Percentiles rank a stretch among this genome's conserved stretches.
Conservation (phyloP, 345 rosid genomes). For the Balakata baccata region DNA sequence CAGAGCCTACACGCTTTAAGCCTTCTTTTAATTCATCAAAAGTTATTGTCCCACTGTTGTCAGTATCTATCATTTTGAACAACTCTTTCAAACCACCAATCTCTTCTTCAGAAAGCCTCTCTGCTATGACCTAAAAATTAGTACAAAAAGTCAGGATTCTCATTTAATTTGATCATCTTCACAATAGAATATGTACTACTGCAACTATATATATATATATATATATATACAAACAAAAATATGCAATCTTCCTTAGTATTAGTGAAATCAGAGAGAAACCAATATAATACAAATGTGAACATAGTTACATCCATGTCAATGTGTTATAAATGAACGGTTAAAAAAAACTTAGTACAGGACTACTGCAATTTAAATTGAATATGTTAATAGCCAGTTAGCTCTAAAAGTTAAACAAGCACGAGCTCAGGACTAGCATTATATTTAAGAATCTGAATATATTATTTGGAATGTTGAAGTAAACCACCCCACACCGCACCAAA, state of each 20-base stretch:
- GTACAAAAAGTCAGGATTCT: background rate
- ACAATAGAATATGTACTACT: background rate
- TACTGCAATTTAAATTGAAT: background rate
- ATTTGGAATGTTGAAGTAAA: background rate
- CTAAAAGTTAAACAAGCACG: background rate
- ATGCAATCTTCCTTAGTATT: background rate
- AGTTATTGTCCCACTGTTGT: slow-evolving; percentile 68
- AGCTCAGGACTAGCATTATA: background rate
- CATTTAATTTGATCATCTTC: background rate
- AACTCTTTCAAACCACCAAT: slow-evolving; percentile 73
- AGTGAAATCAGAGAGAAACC: background rate
- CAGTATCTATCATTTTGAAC: slow-evolving; percentile 78
- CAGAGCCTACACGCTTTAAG: slow-evolving; percentile 58
- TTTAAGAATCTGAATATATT: background rate
- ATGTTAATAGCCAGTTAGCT: background rate
- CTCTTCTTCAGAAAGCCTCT: slow-evolving; percentile 77
- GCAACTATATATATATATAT: background rate
- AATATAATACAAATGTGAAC: background rate
- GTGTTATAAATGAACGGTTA: background rate
- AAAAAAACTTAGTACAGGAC: background rate
- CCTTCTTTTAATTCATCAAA: slow-evolving; percentile 67
- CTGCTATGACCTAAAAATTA: slow-evolving; percentile 58
- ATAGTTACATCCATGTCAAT: background rate
- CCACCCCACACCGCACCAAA: no score
- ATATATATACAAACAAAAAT: background rate